phyloP scores from a whole-genome alignment of 2,329 filamentous ascomycete genomes.

The Simplicillium sp. region DNA sequence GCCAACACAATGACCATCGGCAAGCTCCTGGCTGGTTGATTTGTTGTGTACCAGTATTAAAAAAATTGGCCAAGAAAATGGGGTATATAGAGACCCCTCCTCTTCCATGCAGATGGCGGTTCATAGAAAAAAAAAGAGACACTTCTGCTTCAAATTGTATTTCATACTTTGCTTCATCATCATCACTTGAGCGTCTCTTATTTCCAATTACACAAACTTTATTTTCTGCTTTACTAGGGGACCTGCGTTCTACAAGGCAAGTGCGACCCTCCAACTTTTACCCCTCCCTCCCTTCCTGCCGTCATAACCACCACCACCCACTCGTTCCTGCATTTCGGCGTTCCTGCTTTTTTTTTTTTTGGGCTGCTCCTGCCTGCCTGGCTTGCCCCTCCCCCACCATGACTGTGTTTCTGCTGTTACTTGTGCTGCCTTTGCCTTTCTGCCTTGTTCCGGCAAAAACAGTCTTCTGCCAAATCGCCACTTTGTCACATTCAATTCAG shows the following conservation, averaged over 20 bases:
- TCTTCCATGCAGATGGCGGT: neutral
- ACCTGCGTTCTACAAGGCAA: neutral
- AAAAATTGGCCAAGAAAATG: too few relatives aligned
- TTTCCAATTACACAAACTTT: neutral
- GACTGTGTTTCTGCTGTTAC: too few relatives aligned
- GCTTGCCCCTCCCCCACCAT: constrained; percentile 8
- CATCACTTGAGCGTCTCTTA: too few relatives aligned
- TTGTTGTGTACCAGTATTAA: neutral
- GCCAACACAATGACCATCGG: constrained; percentile 1
- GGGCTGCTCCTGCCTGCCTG: neutral
- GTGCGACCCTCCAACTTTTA: neutral
- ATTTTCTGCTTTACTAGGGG: neutral
- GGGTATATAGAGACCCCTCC: neutral
- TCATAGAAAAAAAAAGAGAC: too few relatives aligned
- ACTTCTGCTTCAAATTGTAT: neutral
- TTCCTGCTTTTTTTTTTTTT: neutral
- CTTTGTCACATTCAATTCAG: neutral
- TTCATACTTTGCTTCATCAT: too few relatives aligned
- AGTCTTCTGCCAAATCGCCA: neutral
- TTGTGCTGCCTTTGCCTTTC: neutral
- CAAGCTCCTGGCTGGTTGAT: constrained; percentile 1
- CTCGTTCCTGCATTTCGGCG: neutral
- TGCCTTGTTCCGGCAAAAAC: neutral
- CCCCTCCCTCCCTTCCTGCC: neutral
- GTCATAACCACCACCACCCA: neutral